phyloP scores from a whole-genome alignment of 345 rosid species.

The Lepidium aucheri region DNA sequence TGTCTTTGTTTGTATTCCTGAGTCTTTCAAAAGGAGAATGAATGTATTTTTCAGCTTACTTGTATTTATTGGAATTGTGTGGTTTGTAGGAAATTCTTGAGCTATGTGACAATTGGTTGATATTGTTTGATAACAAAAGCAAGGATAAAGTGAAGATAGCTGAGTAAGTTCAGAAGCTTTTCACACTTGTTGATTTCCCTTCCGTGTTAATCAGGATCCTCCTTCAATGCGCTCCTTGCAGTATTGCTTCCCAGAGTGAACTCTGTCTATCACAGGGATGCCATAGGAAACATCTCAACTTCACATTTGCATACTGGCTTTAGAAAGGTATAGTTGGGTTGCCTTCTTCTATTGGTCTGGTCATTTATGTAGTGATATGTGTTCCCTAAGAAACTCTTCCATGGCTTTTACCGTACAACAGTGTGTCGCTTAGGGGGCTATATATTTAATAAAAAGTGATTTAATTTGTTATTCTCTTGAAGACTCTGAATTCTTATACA shows the following conservation, averaged over 20 bases:
- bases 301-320: slow-evolving; percentile 72
- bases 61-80: not conserved
- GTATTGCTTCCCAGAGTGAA: slow-evolving; percentile 88
- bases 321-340: slow-evolving; percentile 36
- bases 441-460: not conserved
- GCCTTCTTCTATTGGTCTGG: not conserved
- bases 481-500: not conserved
- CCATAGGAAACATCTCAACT: slow-evolving; percentile 87
- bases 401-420: not conserved
- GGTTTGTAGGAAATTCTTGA: slow-evolving; percentile 53
- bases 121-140: slow-evolving; percentile 84
- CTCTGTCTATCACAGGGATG: slow-evolving; percentile 93
- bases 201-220: no score
- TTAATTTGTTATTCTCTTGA: not conserved
- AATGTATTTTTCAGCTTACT: not conserved
- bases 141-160: slow-evolving; percentile 41
- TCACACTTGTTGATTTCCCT: slow-evolving; percentile 60
- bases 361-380: not conserved
- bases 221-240: slow-evolving; percentile 76
- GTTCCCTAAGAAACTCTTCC: not conserved
- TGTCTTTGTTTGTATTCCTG: not conserved
- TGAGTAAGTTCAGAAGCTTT: slow-evolving; percentile 56
- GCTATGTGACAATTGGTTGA: slow-evolving; percentile 49
- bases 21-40: not conserved
- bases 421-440: not conserved